Conservation (phyloP, 2,329 filamentous ascomycete genomes). For the Nemania sp. region DNA sequence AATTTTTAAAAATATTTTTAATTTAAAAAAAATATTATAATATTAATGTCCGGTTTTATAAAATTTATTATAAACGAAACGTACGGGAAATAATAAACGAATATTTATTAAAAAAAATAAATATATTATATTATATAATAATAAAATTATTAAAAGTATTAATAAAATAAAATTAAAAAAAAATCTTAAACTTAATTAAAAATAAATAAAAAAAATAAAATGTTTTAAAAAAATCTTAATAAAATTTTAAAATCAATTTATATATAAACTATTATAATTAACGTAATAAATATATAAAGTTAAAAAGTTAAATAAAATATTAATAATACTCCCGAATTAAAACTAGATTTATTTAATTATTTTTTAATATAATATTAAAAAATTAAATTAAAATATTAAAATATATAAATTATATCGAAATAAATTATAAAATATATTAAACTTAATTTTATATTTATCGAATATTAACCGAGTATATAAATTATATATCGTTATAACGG, state of each 20-base stretch:
- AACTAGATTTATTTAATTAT: too few species aligned
- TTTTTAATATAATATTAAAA: too few species aligned
- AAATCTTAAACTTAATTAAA: too few species aligned
- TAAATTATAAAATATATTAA: neutral
- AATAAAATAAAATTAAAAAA: too few species aligned
- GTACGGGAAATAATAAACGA: neutral
- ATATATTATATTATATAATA: neutral
- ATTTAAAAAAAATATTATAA: neutral
- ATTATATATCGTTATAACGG: neutral
- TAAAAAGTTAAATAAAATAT: too few species aligned
- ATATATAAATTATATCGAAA: neutral
- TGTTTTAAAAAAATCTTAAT: too few species aligned
- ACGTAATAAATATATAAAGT: too few species aligned
- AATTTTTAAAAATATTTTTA: too few species aligned
- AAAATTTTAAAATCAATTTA: neutral
- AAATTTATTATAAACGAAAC: neutral
- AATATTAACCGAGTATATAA: neutral
- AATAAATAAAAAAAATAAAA: too few species aligned
- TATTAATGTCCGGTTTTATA: neutral
- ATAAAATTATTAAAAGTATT: neutral
- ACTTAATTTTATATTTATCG: neutral
- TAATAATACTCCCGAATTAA: too few species aligned
- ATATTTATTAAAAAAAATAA: neutral
- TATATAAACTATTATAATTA: too few species aligned
- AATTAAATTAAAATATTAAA: neutral